These are phyloP conservation scores for Flueggea neowawraea DNA, from an alignment of 441 rosid genomes.

Conservation along the genomic window DNA sequence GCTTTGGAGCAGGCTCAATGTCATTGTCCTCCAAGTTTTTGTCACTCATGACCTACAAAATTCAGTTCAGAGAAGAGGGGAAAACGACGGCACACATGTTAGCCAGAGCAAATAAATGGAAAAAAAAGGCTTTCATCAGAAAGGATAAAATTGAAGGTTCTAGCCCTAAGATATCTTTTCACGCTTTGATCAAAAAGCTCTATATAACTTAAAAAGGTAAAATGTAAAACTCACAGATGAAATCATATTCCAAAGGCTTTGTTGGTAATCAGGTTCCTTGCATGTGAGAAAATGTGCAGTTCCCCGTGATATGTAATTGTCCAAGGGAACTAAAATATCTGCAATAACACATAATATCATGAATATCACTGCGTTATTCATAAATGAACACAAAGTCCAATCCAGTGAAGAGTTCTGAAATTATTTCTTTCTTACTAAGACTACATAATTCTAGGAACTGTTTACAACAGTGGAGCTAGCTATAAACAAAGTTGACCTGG, in stretches of 20 bases:
- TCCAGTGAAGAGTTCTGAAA: too few relatives aligned
- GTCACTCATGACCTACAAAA: slow-evolving; percentile 76
- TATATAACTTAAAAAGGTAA: background rate
- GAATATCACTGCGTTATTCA: slow-evolving; percentile 8
- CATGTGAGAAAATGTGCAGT: slow-evolving; percentile 76
- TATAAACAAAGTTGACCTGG: too few relatives aligned
- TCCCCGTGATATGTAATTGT: slow-evolving; percentile 92
- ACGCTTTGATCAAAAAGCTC: too few relatives aligned
- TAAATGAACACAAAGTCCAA: background rate
- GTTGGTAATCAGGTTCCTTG: slow-evolving; percentile 95
- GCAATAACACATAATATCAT: slow-evolving; percentile 20
- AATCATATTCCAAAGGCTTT: slow-evolving; percentile 89
- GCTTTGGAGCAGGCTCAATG: slow-evolving; percentile 96
- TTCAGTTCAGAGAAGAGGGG: slow-evolving; percentile 15
- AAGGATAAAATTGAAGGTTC: too few relatives aligned
- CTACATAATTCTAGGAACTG: too few relatives aligned
- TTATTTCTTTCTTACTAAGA: too few relatives aligned
- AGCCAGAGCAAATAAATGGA: slow-evolving; percentile 4
- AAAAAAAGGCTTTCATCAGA: background rate
- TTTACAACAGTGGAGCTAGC: too few relatives aligned
- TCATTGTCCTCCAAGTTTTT: slow-evolving; percentile 85
- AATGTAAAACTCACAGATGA: slow-evolving; percentile 60
- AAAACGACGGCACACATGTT: background rate
- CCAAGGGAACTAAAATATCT: slow-evolving; percentile 94
- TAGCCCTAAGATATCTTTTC: too few relatives aligned